Conservation (phyloP, 108 stramenopile species). For the Conticribra weissflogii region DNA sequence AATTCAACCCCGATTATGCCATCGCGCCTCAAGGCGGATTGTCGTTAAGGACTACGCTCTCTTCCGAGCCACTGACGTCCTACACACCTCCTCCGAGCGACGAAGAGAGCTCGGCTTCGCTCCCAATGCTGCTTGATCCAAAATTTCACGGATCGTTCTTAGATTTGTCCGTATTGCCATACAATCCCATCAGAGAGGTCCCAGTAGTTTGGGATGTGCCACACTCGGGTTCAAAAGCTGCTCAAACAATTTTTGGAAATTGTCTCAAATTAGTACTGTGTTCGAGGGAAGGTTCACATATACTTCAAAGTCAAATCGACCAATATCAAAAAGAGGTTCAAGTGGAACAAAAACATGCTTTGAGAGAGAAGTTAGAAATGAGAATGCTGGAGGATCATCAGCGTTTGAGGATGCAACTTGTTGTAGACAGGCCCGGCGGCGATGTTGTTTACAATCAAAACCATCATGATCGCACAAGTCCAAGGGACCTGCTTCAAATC, state of each 20-base stretch:
- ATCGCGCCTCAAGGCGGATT: slow-evolving; percentile 5
- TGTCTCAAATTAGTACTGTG: slow-evolving; percentile 42
- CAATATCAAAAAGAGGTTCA: not conserved
- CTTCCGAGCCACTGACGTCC: slow-evolving; percentile 4
- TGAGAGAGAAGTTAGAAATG: not conserved
- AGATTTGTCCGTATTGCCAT: slow-evolving; percentile 32
- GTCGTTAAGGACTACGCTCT: slow-evolving; percentile 28
- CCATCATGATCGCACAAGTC: too few relatives aligned
- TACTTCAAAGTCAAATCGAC: slow-evolving; percentile 9
- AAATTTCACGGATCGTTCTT: slow-evolving; percentile 27
- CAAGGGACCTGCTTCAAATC: too few relatives aligned
- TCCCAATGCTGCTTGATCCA: slow-evolving; percentile 18
- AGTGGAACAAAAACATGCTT: not conserved
- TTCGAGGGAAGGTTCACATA: slow-evolving; percentile 8
- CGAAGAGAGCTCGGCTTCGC: not conserved
- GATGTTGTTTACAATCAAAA: not conserved
- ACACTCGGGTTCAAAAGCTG: not conserved
- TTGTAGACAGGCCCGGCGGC: not conserved
- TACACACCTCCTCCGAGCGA: too few relatives aligned
- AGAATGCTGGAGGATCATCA: not conserved
- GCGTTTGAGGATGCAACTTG: not conserved
- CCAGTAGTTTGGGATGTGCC: slow-evolving; percentile 24
- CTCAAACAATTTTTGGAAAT: slow-evolving; percentile 26
- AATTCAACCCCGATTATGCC: slow-evolving; percentile 25
- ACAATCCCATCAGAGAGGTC: slow-evolving; percentile 15